phyloP scores from a whole-genome alignment of 805 yeast species.

The Barnettozyma californica region DNA sequence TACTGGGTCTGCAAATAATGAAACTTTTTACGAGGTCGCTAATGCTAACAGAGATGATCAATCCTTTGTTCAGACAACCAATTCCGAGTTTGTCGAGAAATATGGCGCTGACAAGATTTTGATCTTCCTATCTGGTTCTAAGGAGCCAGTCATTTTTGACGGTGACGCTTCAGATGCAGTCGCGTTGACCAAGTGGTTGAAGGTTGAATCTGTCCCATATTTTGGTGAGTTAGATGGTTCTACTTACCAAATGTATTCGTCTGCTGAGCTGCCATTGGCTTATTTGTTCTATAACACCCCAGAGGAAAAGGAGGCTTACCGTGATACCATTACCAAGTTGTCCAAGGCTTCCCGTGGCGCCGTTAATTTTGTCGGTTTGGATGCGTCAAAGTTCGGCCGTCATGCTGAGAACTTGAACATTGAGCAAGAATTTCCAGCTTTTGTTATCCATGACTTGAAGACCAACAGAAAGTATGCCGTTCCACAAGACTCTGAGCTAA shows the following conservation, averaged over 20 bases:
- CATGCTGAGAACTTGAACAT: constrained; percentile 85
- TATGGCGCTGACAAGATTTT: constrained; percentile 29
- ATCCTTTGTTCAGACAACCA: constrained; percentile 49
- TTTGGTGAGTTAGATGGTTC: constrained; percentile 84
- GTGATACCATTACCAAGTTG: constrained; percentile 47
- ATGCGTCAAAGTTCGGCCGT: constrained; percentile 72
- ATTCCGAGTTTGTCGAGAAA: constrained; percentile 30
- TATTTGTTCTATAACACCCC: constrained; percentile 77
- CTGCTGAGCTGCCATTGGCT: constrained; percentile 70
- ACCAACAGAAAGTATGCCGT: constrained; percentile 74
- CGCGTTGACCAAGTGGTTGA: constrained; percentile 27
- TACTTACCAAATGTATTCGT: constrained; percentile 71
- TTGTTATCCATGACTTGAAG: constrained; percentile 74
- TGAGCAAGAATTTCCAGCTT: constrained; percentile 82
- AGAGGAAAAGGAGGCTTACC: constrained; percentile 57
- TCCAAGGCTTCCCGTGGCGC: constrained; percentile 77
- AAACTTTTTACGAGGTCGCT: constrained; percentile 61
- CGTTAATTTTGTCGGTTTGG: constrained; percentile 83
- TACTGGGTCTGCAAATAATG: constrained; percentile 43
- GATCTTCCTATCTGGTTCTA: constrained; percentile 27
- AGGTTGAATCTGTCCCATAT: constrained; percentile 66
- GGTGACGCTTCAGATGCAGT: constrained; percentile 24
- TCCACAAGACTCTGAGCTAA: constrained; percentile 50
- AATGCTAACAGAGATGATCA: constrained; percentile 55
- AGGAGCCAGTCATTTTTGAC: constrained; percentile 28